These are phyloP conservation scores for Tremellales sp. DNA, from an alignment of 1,284 basidiomycete species.

Conservation along the genomic window DNA sequence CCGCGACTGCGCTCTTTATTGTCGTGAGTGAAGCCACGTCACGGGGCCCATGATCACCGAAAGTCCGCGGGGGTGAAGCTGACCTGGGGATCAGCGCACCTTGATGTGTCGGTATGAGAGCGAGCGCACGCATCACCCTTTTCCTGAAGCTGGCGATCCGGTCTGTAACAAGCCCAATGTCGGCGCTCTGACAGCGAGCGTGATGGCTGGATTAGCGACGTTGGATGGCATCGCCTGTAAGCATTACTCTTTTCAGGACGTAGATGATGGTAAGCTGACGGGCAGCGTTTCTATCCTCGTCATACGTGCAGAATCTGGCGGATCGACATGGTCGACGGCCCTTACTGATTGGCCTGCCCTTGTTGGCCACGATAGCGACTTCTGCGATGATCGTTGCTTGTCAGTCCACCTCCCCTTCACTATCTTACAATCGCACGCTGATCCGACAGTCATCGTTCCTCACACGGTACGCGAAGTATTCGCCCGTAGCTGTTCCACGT, in stretches of 20 bases:
- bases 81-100: slow-evolving; percentile 18
- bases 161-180: slow-evolving; percentile 22
- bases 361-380: slow-evolving; percentile 28
- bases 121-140: slow-evolving; percentile 4
- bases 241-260: slow-evolving; percentile 6
- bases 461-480: slow-evolving; percentile 6
- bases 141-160: slow-evolving; percentile 15
- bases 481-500: background rate
- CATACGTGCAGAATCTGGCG: slow-evolving; percentile 27
- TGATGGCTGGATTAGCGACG: slow-evolving; percentile 30
- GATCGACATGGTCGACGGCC: slow-evolving; percentile 27
- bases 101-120: slow-evolving; percentile 27
- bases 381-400: slow-evolving; percentile 28
- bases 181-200: slow-evolving; percentile 24
- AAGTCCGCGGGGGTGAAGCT: background rate
- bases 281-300: slow-evolving; percentile 31
- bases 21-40: slow-evolving; percentile 17
- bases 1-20: slow-evolving; percentile 29
- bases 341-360: slow-evolving; percentile 23
- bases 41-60: background rate
- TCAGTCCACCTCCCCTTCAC: slow-evolving; percentile 7
- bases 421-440: background rate
- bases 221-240: slow-evolving; percentile 31
- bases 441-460: slow-evolving; percentile 7
- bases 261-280: background rate